Evolutionary conservation across 805 yeast genomes (phyloP).

Genomic region (Clavispora carvajalis): DNA sequence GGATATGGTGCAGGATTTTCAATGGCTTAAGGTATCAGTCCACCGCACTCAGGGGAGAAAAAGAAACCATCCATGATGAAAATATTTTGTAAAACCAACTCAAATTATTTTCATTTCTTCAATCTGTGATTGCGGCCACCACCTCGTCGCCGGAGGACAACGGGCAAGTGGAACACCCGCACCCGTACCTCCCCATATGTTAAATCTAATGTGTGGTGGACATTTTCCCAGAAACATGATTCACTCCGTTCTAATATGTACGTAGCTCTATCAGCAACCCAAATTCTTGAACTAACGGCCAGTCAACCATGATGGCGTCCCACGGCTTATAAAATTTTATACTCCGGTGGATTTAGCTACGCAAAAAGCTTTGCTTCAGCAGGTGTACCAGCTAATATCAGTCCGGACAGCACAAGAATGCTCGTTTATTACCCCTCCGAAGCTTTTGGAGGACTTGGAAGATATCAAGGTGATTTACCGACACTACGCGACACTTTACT

Average conservation of each 20-base stretch:
- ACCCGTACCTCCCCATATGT: not conserved
- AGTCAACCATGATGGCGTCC: conserved; percentile 88
- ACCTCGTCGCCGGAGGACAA: too few species aligned
- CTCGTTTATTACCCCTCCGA: conserved; percentile 86
- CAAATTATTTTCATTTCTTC: too few species aligned
- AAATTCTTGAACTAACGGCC: conserved; percentile 17
- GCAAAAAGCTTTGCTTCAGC: conserved; percentile 73
- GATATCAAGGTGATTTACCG: conserved; percentile 87
- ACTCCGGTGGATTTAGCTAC: conserved; percentile 84
- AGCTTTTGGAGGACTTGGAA: conserved; percentile 61
- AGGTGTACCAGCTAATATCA: conserved; percentile 73
- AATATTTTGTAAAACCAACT: too few species aligned
- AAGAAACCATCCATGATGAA: too few species aligned
- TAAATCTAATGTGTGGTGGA: not conserved
- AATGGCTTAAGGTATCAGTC: too few species aligned
- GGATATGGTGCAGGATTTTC: not conserved
- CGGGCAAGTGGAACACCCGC: too few species aligned
- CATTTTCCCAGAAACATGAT: conserved; percentile 46
- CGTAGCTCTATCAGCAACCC: conserved; percentile 25
- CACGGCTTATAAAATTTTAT: conserved; percentile 85
- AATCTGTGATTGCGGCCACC: too few species aligned
- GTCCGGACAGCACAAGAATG: conserved; percentile 73
- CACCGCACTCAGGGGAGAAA: too few species aligned
- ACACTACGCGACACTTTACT: conserved; percentile 92
- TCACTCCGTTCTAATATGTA: conserved; percentile 79